These are phyloP conservation scores for Eimeria necatrix DNA, from an alignment of 169 alveolate genomes.

Conservation along the genomic window DNA sequence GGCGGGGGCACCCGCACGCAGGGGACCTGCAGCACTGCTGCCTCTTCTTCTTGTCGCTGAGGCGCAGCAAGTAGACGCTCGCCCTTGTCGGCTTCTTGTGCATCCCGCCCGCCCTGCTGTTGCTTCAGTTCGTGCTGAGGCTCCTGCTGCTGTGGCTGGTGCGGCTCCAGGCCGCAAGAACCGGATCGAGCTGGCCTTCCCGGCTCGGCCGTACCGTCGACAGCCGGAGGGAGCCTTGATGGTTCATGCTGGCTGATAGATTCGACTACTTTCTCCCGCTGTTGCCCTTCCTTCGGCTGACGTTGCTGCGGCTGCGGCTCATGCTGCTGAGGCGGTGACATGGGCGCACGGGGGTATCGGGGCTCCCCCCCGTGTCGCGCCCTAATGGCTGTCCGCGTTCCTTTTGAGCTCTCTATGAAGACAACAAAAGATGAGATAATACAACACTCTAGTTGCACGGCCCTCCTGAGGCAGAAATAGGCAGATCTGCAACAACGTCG, in stretches of 20 bases:
- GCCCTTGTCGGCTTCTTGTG: neutral
- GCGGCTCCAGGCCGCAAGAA: too few relatives aligned
- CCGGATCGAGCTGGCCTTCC: too few relatives aligned
- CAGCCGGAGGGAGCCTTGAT: too few relatives aligned
- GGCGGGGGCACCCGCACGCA: conserved; percentile 54
- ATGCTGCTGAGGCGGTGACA: neutral
- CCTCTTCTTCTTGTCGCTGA: neutral
- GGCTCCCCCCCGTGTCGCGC: neutral
- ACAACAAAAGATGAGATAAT: neutral
- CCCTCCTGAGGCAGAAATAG: too few relatives aligned
- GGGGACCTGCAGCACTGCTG: neutral
- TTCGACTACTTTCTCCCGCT: neutral
- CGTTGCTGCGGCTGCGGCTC: conserved; percentile 19
- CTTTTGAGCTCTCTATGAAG: too few relatives aligned
- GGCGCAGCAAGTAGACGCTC: neutral
- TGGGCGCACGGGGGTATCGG: conserved; percentile 11
- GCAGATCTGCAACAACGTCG: too few relatives aligned
- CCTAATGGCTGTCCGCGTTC: neutral
- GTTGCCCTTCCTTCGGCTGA: neutral
- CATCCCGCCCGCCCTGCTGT: neutral
- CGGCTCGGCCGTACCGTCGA: too few relatives aligned
- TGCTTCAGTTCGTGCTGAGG: neutral
- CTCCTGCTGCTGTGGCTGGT: neutral
- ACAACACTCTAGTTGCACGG: neutral
- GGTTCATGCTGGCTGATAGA: too few relatives aligned